These are phyloP conservation scores for Aspergillus fumigatus DNA, from an alignment of 2,329 filamentous ascomycete species.

Conservation along the genomic window DNA sequence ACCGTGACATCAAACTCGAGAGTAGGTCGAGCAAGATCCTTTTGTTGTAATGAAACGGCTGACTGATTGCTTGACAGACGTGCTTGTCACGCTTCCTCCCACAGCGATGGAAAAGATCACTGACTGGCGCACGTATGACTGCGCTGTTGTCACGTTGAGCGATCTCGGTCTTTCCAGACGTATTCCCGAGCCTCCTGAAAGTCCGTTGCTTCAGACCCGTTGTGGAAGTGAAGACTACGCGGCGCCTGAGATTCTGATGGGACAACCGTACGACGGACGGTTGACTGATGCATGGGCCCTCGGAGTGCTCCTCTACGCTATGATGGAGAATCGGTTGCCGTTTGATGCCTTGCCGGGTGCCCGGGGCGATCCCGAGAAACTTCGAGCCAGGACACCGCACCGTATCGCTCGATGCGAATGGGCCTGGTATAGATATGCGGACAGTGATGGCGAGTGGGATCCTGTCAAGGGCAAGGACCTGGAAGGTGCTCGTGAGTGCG, in stretches of 20 bases:
- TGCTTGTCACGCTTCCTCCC: constrained; percentile 78
- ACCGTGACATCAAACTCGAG: constrained; percentile 96
- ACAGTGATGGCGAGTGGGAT: constrained; percentile 85
- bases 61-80: constrained; percentile 53
- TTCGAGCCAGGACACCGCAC: constrained; percentile 79
- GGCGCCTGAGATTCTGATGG: constrained; percentile 92
- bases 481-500: constrained; percentile 71
- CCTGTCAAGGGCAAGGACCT: constrained; percentile 60
- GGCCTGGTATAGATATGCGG: constrained; percentile 84
- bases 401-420: constrained; percentile 95
- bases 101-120: constrained; percentile 61
- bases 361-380: constrained; percentile 64
- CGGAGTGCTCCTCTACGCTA: constrained; percentile 85
- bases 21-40: constrained; percentile 55
- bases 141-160: constrained; percentile 81
- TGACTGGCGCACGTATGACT: constrained; percentile 71
- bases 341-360: constrained; percentile 86
- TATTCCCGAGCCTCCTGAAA: constrained; percentile 66
- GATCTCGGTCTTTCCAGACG: constrained; percentile 86
- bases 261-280: constrained; percentile 88
- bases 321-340: constrained; percentile 86
- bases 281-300: constrained; percentile 92
- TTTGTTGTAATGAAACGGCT: background rate
- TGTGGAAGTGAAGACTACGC: constrained; percentile 98
- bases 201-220: constrained; percentile 84